A percentile compares a stretch with the other conserved stretches of the same genome.
phyloP scores from a whole-genome alignment of 2,329 filamentous ascomycete species.

The Ophiosphaerella narmari region DNA sequence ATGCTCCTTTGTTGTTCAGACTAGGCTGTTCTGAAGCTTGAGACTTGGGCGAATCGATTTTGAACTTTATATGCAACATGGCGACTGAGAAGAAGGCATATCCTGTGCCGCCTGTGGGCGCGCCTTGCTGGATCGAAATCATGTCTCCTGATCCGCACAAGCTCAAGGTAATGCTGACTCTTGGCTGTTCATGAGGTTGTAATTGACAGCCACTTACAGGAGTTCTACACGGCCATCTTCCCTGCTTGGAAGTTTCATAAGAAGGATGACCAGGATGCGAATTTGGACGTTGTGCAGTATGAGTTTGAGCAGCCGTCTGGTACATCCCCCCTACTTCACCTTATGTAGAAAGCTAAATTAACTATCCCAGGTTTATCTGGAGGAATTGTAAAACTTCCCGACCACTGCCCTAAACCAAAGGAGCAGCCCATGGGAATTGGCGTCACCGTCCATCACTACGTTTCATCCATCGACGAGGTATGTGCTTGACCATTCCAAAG shows the following conservation, averaged over 20 bases:
- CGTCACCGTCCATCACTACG: conserved; percentile 21
- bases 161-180: conserved; percentile 15
- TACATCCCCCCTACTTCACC: neutral
- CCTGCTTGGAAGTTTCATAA: conserved; percentile 19
- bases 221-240: conserved; percentile 26
- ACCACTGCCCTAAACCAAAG: conserved; percentile 5
- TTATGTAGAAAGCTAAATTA: neutral
- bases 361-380: conserved; percentile 13
- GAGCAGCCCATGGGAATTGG: conserved; percentile 24
- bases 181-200: no score
- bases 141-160: conserved; percentile 18
- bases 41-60: neutral
- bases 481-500: neutral
- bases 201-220: conserved; percentile 1
- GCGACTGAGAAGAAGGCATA: conserved; percentile 7
- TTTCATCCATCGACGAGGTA: conserved; percentile 22
- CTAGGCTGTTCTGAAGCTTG: neutral
- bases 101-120: conserved; percentile 11
- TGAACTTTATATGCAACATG: conserved; percentile 5
- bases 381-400: conserved; percentile 22
- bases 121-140: conserved; percentile 29
- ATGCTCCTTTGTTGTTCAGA: no score
- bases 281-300: conserved; percentile 7
- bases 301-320: conserved; percentile 18
- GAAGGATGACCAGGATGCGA: neutral